A percentile compares a stretch with the other conserved stretches of the same genome.
Conservation (phyloP, 2,329 filamentous ascomycete species). For the Cladorrhinum sp. region DNA sequence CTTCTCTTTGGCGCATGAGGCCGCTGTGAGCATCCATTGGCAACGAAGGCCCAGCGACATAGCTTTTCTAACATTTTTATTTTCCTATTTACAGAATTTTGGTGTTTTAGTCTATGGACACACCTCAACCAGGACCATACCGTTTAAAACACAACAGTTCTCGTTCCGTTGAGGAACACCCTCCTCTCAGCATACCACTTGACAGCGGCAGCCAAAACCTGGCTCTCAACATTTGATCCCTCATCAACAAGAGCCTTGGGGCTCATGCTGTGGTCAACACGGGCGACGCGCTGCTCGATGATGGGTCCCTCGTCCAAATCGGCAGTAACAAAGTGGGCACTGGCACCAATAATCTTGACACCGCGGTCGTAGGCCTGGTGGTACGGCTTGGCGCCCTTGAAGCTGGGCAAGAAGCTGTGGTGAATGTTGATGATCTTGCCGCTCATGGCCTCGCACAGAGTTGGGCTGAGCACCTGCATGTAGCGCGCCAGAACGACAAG, state of each 20-base stretch:
- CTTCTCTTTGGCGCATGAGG: too few species aligned
- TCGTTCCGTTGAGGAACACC: slow-evolving; percentile 56
- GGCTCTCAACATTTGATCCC: slow-evolving; percentile 80
- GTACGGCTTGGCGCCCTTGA: slow-evolving; percentile 87
- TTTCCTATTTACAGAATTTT: neutral
- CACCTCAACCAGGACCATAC: neutral
- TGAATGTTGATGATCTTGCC: slow-evolving; percentile 91
- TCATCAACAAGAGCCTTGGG: slow-evolving; percentile 75
- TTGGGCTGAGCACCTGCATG: slow-evolving; percentile 81
- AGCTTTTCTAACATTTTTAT: neutral
- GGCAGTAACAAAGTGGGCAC: slow-evolving; percentile 81
- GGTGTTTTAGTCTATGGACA: neutral
- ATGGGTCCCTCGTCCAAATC: slow-evolving; percentile 85
- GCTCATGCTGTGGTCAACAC: slow-evolving; percentile 74
- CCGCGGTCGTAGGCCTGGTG: slow-evolving; percentile 83
- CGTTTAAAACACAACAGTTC: slow-evolving; percentile 27
- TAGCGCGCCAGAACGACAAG: slow-evolving; percentile 79
- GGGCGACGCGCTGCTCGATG: slow-evolving; percentile 77
- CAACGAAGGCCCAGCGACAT: too few species aligned
- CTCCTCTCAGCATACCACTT: slow-evolving; percentile 79
- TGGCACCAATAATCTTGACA: slow-evolving; percentile 85
- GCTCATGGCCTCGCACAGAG: slow-evolving; percentile 72
- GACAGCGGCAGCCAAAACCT: slow-evolving; percentile 75
- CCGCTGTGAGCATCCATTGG: too few species aligned
- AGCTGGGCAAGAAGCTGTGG: slow-evolving; percentile 79